Base-by-base conservation (phyloP, 352 stramenopile species). In the Albugo candida region DNA sequence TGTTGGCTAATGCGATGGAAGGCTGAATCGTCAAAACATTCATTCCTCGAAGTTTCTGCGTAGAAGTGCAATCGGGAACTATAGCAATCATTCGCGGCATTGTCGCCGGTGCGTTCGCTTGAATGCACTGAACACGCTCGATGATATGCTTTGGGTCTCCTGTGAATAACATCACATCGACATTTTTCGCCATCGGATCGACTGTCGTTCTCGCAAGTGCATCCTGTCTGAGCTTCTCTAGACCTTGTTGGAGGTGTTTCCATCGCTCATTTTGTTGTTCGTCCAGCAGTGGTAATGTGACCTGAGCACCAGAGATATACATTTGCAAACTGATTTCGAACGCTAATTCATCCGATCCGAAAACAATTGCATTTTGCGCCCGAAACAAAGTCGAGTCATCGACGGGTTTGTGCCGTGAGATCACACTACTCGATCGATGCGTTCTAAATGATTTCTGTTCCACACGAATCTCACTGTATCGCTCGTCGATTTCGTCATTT, bases 171-270 rank as follows among this genome's bases (percentile, higher is more conserved):
- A 83, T 43, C 17, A 75, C 67, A 42, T 82, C 70, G 1, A 67
- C 70, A 5, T 60, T 45, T 3, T 60, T 51, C 0, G 36, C 59
- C 58, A 78, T 63, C 13, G 38, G 8, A 3, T 43, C 20, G 38
- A 43, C 58, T 51, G n/a, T 67, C 52, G 20, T 73, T 21, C 13
- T 68, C 41, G 20, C 51, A 47, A 0, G 58, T 39, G 19, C 59
- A 53, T 8, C 49, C 44, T n/a, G 17, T 16, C 13, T 78, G 59
- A 48, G 43, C 3, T 14, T 57, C 57, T 5, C 20, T 78, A 77
- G 59, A 81, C 77, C 56, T 74, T 77, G 56, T 65, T 81, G 49
- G 65, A 64, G 44, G 78, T 81, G 45, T 19, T 72, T 61, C 67
- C 67, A 81, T 48, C 77, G 78, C 5, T 61, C 57, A 3, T 61